Evolutionary conservation across 129 eudicot species (phyloP), one percentile per base, ranked within the genome.

Genomic region (Silybum marianum): DNA sequence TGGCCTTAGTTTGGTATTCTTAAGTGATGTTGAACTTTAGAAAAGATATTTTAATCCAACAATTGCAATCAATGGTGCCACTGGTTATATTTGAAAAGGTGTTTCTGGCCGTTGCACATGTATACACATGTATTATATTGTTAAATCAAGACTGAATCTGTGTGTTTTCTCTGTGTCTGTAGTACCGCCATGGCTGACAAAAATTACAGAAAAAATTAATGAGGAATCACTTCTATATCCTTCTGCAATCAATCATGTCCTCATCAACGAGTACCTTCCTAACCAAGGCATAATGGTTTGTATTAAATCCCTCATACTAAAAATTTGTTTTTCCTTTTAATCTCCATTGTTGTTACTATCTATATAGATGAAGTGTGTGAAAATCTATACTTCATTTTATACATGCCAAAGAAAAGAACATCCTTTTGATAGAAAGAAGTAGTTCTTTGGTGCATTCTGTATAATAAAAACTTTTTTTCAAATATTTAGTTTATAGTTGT

Each of bases 111-210:
- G 21, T n/a, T 28, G 76, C 60, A 48, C 60, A 66, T 26, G 42
- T 22, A 42, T 38, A 5, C 40, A 16, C 25, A 24, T 66, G 63
- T 11, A 22, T 58, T 30, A 34, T 72, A 26, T 48, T 38, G 77
- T 28, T 21, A 42, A 69, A 21, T 23, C 48, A 62, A 22, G 46
- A 19, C 30, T 71, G 32, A 39, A 48, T 18, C 77, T 77, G 4
- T 73, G 48, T 78, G 28, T 46, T 34, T 19, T 78, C 38, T 71
- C 46, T 78, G 54, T 88, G 88, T 89, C 70, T 86, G 90, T 86
- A 95, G 99, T 95, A 88, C 99, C 99, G 36, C 80, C 90, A 62
- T 95, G 99, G 99, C 92, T 95, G 84, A 91, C 90, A 72, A 87
- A 84, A 76, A 77, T 93, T 69, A 93, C 95, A 2, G 81, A 79